These are phyloP conservation scores for Hirsutella thompsonii DNA, from an alignment of 2,329 filamentous ascomycete species.

Conservation along the genomic window DNA sequence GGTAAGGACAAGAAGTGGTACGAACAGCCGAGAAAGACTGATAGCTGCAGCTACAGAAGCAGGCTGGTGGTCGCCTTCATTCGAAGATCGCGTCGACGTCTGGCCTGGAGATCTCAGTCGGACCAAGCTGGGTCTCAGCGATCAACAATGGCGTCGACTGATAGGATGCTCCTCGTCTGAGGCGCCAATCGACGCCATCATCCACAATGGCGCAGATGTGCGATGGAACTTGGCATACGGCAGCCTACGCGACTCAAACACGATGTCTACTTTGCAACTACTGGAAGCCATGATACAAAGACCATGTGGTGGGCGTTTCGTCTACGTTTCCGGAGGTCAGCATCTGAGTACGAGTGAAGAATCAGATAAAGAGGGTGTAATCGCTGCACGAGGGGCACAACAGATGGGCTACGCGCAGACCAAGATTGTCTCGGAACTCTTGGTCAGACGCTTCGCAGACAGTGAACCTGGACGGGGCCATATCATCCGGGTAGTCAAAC, in stretches of 20 bases:
- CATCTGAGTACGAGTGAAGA: background rate
- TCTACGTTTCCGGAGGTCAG: conserved; percentile 2
- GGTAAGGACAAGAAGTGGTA: background rate
- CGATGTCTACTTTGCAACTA: conserved; percentile 1
- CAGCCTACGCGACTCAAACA: background rate
- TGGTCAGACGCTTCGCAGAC: conserved; percentile 1
- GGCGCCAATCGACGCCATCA: conserved; percentile 1
- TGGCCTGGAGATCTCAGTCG: background rate
- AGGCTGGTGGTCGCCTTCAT: background rate
- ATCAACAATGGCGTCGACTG: background rate
- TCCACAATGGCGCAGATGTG: conserved; percentile 1
- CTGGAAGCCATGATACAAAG: background rate
- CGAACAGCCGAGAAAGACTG: background rate
- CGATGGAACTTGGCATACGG: conserved; percentile 1
- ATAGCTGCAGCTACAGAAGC: background rate
- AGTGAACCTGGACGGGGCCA: background rate
- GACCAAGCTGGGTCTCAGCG: background rate
- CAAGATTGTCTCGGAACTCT: conserved; percentile 1
- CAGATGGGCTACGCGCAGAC: background rate
- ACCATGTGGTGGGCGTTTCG: background rate
- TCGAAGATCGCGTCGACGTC: background rate
- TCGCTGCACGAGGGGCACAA: background rate
- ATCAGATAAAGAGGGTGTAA: background rate
- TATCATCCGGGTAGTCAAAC: conserved; percentile 1
- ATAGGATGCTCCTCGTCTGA: background rate